Base-by-base conservation (phyloP, 2,329 filamentous ascomycete genomes). In the Metarhizium anisopliae region DNA sequence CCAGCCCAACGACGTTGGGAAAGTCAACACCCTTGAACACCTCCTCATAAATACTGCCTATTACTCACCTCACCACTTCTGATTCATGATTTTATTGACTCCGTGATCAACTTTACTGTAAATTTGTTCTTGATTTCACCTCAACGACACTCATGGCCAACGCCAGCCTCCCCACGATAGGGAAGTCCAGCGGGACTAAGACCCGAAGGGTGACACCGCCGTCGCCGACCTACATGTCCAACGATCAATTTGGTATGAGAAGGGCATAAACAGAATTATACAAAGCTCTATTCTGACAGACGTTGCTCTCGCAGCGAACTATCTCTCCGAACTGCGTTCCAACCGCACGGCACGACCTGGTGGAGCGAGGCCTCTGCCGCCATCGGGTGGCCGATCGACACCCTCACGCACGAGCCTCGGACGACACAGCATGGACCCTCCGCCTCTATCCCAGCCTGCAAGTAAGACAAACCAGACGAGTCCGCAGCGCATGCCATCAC, bases 301-400 rank as follows among this genome's bases (percentile, higher is more conserved):
- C 25, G 40, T 49, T 20, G 7, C 30, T 45, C 54, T 43, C 60
- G 58, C 71, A 90, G 87, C 84, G 61, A 77, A 77, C 58, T 92
- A 90, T 68, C 80, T 91, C 40, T 77, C 85, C 62, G 82, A 85
- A 61, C 79, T 93, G 40, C 85, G 89, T 62, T 82, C 79, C 62
- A 87, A 81, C 69, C 83, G 85, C 53, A 76, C 83, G 55, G 76
- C 80, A 40, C 80, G 88, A 55, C 88, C 88, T 8, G 86, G 83
- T 56, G 87, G 88, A 59, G 86, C 87, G 52, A 79, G 88, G 60
- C 87, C 87, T 58, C 79, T 78, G 55, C 80, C 80, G 25, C 65
- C 71, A 40, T 64, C 57, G 61, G 71, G 55, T 61, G 68, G 67
- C 45, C 55, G 57, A 47, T 53, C 63, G 61, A 62, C 63, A 61